Conservation (phyloP, 106 monocot species). For the Dendrobium catenatum region DNA sequence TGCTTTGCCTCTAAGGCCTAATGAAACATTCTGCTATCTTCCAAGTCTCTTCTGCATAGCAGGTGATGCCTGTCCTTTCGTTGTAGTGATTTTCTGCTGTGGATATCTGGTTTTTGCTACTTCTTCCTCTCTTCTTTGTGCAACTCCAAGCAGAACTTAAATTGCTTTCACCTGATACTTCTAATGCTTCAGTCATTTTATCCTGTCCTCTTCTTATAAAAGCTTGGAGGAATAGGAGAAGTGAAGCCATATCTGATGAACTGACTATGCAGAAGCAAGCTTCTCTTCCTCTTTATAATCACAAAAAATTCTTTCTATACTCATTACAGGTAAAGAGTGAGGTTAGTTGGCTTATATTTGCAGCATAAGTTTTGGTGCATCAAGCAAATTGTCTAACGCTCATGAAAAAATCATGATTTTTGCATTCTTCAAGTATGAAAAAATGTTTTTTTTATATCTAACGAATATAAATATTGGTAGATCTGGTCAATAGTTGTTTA, state of each 20-base stretch:
- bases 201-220: constrained; percentile 11
- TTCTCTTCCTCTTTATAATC: background rate
- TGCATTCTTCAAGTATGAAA: background rate
- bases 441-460: background rate
- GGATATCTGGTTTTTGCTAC: background rate
- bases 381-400: background rate
- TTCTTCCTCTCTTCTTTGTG: background rate
- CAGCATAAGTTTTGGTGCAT: background rate
- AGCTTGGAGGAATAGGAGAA: constrained; percentile 17
- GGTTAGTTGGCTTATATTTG: background rate
- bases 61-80: background rate
- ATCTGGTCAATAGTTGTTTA: background rate
- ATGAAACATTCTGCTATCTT: constrained; percentile 15
- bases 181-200: background rate
- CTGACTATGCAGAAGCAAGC: background rate
- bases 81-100: background rate
- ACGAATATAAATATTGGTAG: background rate
- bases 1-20: constrained; percentile 6
- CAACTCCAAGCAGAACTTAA: background rate
- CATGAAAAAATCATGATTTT: background rate
- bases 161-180: background rate
- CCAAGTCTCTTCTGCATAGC: constrained; percentile 10
- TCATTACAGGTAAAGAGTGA: background rate
- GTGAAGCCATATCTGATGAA: constrained; percentile 16
- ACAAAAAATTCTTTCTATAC: background rate